Conservation (phyloP, 1,284 basidiomycete species). For the Ustilago hordei region DNA sequence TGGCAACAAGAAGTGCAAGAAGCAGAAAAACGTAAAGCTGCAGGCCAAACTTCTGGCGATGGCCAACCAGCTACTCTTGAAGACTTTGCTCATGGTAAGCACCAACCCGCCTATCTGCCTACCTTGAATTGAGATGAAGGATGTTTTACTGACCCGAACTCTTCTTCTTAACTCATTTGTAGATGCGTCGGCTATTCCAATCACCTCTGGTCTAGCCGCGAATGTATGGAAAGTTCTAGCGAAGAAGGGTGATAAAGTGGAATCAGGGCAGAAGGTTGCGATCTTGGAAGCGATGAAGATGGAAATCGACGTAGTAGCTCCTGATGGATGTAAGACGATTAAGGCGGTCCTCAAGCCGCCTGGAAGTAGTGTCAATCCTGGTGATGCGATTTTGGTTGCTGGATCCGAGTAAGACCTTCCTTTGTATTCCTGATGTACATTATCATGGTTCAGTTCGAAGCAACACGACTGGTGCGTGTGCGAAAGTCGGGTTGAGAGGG, state of each 20-base stretch:
- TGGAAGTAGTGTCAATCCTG: conserved; percentile 26
- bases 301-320: conserved; percentile 69
- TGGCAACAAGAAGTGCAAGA: conserved; percentile 31
- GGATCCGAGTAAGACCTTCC: neutral
- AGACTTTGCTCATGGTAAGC: conserved; percentile 19
- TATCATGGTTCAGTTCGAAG: too few relatives aligned
- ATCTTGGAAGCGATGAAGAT: conserved; percentile 81
- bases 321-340: conserved; percentile 12
- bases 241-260: conserved; percentile 72
- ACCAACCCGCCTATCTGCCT: neutral
- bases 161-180: neutral
- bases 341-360: conserved; percentile 25
- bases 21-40: conserved; percentile 14
- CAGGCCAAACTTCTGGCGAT: neutral
- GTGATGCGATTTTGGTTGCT: conserved; percentile 24
- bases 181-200: conserved; percentile 31
- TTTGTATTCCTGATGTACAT: neutral
- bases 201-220: conserved; percentile 73
- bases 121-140: neutral
- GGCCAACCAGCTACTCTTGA: conserved; percentile 1
- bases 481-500: too few relatives aligned
- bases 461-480: too few relatives aligned
- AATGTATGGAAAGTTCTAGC: conserved; percentile 76
- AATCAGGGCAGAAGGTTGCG: conserved; percentile 73
- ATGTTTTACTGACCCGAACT: neutral